Base-by-base conservation (phyloP, 257 asterid genomes). In the Gentiana macrophylla region DNA sequence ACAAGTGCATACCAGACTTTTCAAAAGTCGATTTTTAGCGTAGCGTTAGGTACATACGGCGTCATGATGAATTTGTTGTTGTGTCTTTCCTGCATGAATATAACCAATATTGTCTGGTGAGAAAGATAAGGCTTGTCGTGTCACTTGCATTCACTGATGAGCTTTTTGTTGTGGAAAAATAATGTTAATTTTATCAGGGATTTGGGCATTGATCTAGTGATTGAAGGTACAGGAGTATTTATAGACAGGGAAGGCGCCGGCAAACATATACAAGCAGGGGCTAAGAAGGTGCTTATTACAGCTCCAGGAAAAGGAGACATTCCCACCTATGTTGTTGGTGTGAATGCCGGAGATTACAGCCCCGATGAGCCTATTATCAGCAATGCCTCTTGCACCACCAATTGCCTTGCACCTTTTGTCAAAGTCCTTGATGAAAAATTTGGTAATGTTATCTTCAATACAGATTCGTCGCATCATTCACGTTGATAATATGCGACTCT, bases 291-390 rank as follows among this genome's bases (percentile, higher is more conserved):
- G 63, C 86, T 86, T 44, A 90, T 90, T 69, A 90, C 98, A 2
- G 98, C 98, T 24, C 98, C 98, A 0, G 96, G 95, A 1, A 90
- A 90, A 56, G 98, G 98, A 49, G 96, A 91, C 71, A 90, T 90
- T 52, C 98, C 98, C 0, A 90, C 98, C 32, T 90, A 86, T 8
- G 98, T 86, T 41, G 86, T 91, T 2, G 98, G 98, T 63, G 98
- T 91, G 63, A 91, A 91, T 62, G 98, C 84, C 3, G 89, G 74
- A 0, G 84, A 71, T 46, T 90, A 90, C 86, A 80, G 2, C 71
- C 86, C 33, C 8, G 81, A 50, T 12, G 98, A 84, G 32, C 35
- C 80, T 65, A 90, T 86, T 66, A 86, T 90, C 79, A 90, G 98
- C 83, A 90, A 90, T 49, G 96, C 98, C 53, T 90, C 98, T 33